A percentile compares a stretch with the other conserved stretches of the same genome.
Conservation (phyloP, 2,329 filamentous ascomycete species). For the Exophiala dermatitidis region DNA sequence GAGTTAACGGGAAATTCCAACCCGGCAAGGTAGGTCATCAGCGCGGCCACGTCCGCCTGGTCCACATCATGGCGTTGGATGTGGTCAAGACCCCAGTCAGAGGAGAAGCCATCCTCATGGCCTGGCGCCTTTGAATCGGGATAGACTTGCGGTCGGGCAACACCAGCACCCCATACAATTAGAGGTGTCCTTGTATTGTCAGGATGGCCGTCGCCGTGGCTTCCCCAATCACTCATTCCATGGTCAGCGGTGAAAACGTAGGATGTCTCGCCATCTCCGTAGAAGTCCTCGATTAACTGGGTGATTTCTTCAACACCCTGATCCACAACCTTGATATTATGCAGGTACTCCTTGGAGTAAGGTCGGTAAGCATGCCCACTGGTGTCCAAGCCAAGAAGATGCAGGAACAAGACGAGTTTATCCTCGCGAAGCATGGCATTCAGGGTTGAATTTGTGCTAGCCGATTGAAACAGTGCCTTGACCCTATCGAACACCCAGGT, state of each 20-base stretch:
- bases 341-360: conserved; percentile 89
- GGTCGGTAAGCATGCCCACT: conserved; percentile 78
- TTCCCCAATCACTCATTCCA: conserved; percentile 99
- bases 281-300: conserved; percentile 76
- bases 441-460: conserved; percentile 68
- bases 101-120: conserved; percentile 79
- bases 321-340: conserved; percentile 93
- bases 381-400: conserved; percentile 86
- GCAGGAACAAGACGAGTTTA: conserved; percentile 89
- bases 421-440: conserved; percentile 67
- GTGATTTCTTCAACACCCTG: conserved; percentile 79
- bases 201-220: conserved; percentile 93
- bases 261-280: conserved; percentile 76
- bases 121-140: conserved; percentile 58
- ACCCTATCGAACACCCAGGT: conserved; percentile 95
- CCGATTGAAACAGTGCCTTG: conserved; percentile 74
- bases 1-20: conserved; percentile 92
- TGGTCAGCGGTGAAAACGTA: conserved; percentile 98
- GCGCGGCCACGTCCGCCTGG: conserved; percentile 86
- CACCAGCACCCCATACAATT: conserved; percentile 86
- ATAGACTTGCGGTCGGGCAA: conserved; percentile 63
- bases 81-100: conserved; percentile 76
- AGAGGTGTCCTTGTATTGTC: conserved; percentile 93
- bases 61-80: conserved; percentile 83
- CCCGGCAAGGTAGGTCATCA: conserved; percentile 90